Conservation (phyloP, 208 protist genomes). For the Trypanosoma platydactyli region DNA sequence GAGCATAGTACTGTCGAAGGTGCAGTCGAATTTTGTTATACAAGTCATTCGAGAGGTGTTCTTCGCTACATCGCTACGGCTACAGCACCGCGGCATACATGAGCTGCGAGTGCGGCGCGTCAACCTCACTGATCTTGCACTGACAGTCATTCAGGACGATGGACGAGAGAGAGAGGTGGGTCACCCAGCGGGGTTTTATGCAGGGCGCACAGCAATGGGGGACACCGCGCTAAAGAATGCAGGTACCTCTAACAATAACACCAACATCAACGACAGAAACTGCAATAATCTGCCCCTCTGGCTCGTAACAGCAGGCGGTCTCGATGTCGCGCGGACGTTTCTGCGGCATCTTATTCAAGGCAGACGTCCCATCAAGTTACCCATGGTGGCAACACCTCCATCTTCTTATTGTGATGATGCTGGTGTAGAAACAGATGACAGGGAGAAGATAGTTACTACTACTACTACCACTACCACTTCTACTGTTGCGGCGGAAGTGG, state of each 20-base stretch:
- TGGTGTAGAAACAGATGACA: background rate
- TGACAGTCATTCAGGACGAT: slow-evolving; percentile 27
- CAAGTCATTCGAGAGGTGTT: slow-evolving; percentile 26
- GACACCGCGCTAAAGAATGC: slow-evolving; percentile 9
- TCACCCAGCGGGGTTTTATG: slow-evolving; percentile 23
- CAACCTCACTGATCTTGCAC: slow-evolving; percentile 1
- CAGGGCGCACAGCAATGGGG: slow-evolving; percentile 21
- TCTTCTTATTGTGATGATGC: background rate
- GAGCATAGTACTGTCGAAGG: slow-evolving; percentile 26
- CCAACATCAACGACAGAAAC: background rate
- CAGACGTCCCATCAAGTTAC: background rate
- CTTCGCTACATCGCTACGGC: slow-evolving; percentile 22
- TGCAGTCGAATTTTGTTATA: slow-evolving; percentile 24
- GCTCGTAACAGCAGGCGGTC: slow-evolving; percentile 33
- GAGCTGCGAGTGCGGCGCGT: slow-evolving; percentile 44
- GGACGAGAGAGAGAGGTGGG: slow-evolving; percentile 29
- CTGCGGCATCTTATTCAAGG: slow-evolving; percentile 4
- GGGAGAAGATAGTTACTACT: background rate
- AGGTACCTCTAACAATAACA: background rate
- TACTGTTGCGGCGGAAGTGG: background rate
- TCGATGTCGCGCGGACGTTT: slow-evolving; percentile 26
- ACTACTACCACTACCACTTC: background rate
- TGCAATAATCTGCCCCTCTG: slow-evolving; percentile 14
- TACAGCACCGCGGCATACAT: slow-evolving; percentile 37
- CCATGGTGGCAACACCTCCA: background rate